Percentiles rank a stretch among this genome's conserved stretches.
These are phyloP conservation scores for Sporobolus alterniflorus DNA, from an alignment of 202 grass and related monocot species.

Conservation along the genomic window DNA sequence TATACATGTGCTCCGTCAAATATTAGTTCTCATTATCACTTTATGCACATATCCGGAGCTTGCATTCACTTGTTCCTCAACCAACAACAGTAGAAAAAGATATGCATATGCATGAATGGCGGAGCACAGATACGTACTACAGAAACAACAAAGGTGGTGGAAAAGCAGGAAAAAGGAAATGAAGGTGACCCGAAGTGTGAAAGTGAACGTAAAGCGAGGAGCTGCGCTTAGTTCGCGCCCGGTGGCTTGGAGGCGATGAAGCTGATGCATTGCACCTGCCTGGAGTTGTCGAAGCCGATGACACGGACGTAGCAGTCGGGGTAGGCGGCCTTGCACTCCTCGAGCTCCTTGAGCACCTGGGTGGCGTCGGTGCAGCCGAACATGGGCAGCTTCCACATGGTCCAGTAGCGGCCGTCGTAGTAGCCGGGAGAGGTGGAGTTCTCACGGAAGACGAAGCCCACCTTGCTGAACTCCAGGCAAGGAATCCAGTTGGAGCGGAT, in stretches of 20 bases:
- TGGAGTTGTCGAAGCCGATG: slow-evolving; percentile 63
- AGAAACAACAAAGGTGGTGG: too few species aligned
- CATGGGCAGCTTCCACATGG: slow-evolving; percentile 88
- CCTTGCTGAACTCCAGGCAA: slow-evolving; percentile 45
- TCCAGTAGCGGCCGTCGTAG: slow-evolving; percentile 44
- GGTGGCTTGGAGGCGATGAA: slow-evolving; percentile 70
- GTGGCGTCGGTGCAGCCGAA: slow-evolving; percentile 61
- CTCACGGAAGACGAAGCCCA: slow-evolving; percentile 46
- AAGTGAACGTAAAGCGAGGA: too few species aligned
- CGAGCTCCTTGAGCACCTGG: slow-evolving; percentile 52
- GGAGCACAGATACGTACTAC: too few species aligned
- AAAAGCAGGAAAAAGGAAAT: too few species aligned
- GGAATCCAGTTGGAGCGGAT: slow-evolving; percentile 45
- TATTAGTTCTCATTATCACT: too few species aligned
- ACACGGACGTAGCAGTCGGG: slow-evolving; percentile 50
- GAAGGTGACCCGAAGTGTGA: too few species aligned
- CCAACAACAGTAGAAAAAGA: too few species aligned
- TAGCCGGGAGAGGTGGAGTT: slow-evolving; percentile 30
- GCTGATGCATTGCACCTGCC: slow-evolving; percentile 59
- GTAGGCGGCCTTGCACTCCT: slow-evolving; percentile 53
- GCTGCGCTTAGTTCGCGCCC: neutral
- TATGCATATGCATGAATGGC: too few species aligned
- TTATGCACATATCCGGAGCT: too few species aligned
- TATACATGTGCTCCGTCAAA: too few species aligned
- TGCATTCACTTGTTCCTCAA: too few species aligned